phyloP scores from a whole-genome alignment of 352 stramenopile species.

The Globisporangium canariense region DNA sequence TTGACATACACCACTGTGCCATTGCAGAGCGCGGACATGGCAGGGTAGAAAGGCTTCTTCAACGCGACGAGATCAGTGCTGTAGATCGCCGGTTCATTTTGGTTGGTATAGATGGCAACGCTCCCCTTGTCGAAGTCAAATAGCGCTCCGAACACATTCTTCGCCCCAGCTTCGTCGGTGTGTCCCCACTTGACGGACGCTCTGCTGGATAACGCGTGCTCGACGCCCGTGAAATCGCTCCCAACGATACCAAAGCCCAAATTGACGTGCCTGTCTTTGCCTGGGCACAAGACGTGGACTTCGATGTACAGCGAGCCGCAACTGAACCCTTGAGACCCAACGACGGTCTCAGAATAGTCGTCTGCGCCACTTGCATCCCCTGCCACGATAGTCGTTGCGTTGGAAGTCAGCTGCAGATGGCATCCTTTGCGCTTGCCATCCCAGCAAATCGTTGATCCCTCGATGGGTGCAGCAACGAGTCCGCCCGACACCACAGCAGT shows the following conservation, averaged over 20 bases:
- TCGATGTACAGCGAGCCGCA: conserved; percentile 55
- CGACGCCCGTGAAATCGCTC: conserved; percentile 30
- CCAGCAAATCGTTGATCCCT: conserved; percentile 60
- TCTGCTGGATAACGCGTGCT: conserved; percentile 19
- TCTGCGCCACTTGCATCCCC: conserved; percentile 45
- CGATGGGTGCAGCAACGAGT: conserved; percentile 52
- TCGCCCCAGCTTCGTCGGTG: conserved; percentile 31
- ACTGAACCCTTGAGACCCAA: conserved; percentile 50
- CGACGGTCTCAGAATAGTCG: conserved; percentile 55
- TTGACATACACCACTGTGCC: conserved; percentile 57
- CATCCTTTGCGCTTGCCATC: conserved; percentile 53
- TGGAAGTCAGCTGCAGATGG: conserved; percentile 42
- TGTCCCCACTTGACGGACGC: conserved; percentile 38
- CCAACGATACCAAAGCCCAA: conserved; percentile 58
- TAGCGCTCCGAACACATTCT: conserved; percentile 57
- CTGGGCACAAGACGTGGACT: conserved; percentile 47
- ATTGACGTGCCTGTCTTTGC: conserved; percentile 38
- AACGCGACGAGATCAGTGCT: conserved; percentile 29
- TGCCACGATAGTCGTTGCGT: conserved; percentile 52
- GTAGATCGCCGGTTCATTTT: conserved; percentile 35
- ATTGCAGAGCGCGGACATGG: conserved; percentile 70
- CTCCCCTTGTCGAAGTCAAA: conserved; percentile 73
- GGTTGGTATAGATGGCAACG: conserved; percentile 50
- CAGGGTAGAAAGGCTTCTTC: conserved; percentile 46
- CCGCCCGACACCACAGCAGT: conserved; percentile 60